These are phyloP conservation scores for Cutaneotrichosporon cutaneum DNA, from an alignment of 1,284 basidiomycete genomes.

Conservation along the genomic window DNA sequence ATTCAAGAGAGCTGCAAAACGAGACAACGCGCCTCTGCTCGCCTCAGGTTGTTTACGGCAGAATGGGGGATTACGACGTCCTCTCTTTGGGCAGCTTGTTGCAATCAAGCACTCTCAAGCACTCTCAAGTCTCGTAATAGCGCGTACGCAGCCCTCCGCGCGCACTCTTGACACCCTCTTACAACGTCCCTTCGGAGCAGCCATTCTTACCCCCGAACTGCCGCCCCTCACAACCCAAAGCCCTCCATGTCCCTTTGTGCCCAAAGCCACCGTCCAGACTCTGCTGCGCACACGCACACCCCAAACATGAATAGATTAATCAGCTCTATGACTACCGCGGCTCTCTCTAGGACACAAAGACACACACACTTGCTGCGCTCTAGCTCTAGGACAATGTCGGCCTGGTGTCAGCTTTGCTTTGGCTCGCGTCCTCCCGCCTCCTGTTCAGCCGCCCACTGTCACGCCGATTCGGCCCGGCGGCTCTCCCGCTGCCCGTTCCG, in stretches of 20 bases:
- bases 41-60: no score
- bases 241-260: no score
- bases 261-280: no score
- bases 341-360: background rate
- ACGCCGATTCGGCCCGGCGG: background rate
- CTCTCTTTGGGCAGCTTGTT: background rate
- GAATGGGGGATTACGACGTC: no score
- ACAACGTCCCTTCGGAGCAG: background rate
- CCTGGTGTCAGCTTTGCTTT: background rate
- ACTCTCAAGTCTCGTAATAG: no score
- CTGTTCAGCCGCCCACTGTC: background rate
- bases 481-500: background rate
- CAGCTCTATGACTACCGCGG: background rate
- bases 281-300: no score
- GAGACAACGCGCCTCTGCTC: no score
- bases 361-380: background rate
- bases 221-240: no score
- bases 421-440: no score
- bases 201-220: no score
- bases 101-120: background rate
- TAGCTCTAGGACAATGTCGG: constrained; percentile 1
- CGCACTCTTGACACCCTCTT: background rate
- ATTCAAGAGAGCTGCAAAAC: no score
- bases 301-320: background rate
- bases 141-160: no score